Evolutionary conservation across 2,329 filamentous ascomycete species (phyloP).

Genomic region (Colletotrichum sp.): DNA sequence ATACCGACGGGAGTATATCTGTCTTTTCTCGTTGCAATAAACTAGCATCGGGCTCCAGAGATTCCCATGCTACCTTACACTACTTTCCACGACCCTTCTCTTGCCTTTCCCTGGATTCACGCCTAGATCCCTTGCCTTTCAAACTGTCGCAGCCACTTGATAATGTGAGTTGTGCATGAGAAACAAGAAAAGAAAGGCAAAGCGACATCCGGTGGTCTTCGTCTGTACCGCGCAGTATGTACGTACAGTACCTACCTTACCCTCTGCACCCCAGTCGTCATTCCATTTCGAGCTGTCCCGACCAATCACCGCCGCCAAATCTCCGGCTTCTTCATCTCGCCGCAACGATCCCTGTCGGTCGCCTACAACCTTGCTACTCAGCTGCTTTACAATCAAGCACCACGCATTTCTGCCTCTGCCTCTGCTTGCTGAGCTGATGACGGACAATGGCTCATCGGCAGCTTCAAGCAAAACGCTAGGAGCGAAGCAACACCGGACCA

Average conservation of each 20-base stretch:
- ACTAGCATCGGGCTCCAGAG: not conserved
- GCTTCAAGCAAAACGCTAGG: conserved; percentile 2
- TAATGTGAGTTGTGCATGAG: not conserved
- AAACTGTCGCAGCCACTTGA: not conserved
- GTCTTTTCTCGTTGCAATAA: not conserved
- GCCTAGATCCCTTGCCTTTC: not conserved
- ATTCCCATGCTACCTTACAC: not conserved
- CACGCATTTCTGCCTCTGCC: not conserved
- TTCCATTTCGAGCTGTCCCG: not conserved
- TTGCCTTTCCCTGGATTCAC: not conserved
- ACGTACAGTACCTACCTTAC: not conserved
- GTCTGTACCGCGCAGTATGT: not conserved
- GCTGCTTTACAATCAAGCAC: not conserved
- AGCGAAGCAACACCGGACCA: conserved; percentile 8
- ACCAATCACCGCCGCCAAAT: not conserved
- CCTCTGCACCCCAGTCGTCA: not conserved
- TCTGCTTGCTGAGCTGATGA: not conserved
- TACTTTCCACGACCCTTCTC: not conserved
- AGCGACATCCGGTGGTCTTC: not conserved
- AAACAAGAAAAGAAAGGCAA: conserved; percentile 1
- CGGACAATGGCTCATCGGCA: not conserved
- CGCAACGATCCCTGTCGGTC: not conserved
- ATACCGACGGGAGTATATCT: not conserved
- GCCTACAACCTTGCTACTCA: not conserved
- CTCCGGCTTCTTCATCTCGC: not conserved